Evolutionary conservation across 83 land plant genomes (phyloP), one percentile per base, ranked within the genome.

Genomic region (Picea abies): DNA sequence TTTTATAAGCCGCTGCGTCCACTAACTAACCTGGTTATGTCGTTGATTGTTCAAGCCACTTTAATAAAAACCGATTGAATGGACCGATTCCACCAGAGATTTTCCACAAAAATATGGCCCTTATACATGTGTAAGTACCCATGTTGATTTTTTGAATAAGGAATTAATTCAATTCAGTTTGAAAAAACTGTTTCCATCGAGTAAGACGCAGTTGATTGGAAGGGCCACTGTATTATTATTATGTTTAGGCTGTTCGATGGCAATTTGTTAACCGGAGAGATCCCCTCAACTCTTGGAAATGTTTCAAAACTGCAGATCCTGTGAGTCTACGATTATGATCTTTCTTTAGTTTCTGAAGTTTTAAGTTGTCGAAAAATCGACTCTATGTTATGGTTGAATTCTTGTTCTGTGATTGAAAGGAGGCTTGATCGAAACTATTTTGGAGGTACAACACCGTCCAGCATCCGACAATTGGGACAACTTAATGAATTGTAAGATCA

Each of bases 301-400:
- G 87, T 93, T 49, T 69, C 82, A 86, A 82, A 86, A n/a, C 86
- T 93, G 67, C 91, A 88, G 83, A 87, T 86, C 82, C 86, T 93
- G 95, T 93, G 81, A 91, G 95, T 91, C 62, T 22, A 29, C 47
- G 7, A 7, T 0, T 5, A 44, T 44, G 47, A 44, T 44, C 47
- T 44, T 44, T 44, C 5, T 7, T 44, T 44, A 44, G 47, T 44
- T 44, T 39, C 7, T 44, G 0, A 0, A 7, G 47, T 44, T 44
- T 44, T 44, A 7, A 44, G 47, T 5, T 44, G 5, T 44, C 47
- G 8, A 44, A 44, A 44, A 5, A 6, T 44, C 5, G 47, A 5
- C 8, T 44, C 8, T 44, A 44, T 44, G 6, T 44, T 6, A 44
- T 7, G 8, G 7, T 44, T 7, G 47, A 44, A 44, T 5, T 44